Evolutionary conservation across 2,329 filamentous ascomycete species (phyloP).

Genomic region (Arthroderma sp.): DNA sequence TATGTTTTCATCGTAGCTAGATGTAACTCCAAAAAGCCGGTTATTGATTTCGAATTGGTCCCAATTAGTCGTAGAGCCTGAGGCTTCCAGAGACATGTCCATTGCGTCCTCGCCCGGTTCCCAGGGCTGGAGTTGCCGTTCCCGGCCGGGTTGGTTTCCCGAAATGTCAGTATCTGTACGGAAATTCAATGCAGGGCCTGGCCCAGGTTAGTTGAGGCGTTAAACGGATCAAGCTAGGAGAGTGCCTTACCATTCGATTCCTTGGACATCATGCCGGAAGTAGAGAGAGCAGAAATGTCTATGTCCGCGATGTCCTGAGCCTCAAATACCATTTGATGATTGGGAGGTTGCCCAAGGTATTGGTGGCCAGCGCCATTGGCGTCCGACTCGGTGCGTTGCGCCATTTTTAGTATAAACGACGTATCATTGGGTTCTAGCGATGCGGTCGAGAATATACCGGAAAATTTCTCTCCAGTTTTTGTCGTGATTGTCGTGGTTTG

Average conservation of each 20-base stretch:
- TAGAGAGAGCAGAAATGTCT: slow-evolving; percentile 39
- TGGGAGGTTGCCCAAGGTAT: slow-evolving; percentile 31
- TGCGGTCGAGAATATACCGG: slow-evolving; percentile 47
- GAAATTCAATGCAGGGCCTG: slow-evolving; percentile 58
- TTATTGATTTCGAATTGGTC: slow-evolving; percentile 92
- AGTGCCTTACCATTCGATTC: slow-evolving; percentile 43
- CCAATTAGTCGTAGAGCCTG: slow-evolving; percentile 47
- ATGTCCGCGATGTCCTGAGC: slow-evolving; percentile 48
- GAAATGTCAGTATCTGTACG: slow-evolving; percentile 84
- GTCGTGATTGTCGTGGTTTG: slow-evolving; percentile 42
- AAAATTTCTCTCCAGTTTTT: slow-evolving; percentile 48
- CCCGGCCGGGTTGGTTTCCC: slow-evolving; percentile 52
- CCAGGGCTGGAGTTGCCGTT: slow-evolving; percentile 72
- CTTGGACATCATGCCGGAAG: slow-evolving; percentile 38
- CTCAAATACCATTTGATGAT: slow-evolving; percentile 47
- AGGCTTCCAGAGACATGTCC: slow-evolving; percentile 59
- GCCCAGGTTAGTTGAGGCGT: background rate
- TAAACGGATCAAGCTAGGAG: background rate
- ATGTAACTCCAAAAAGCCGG: slow-evolving; percentile 71
- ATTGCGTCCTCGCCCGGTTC: slow-evolving; percentile 48
- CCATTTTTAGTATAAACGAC: slow-evolving; percentile 53
- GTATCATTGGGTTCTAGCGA: slow-evolving; percentile 39
- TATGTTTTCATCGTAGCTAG: slow-evolving; percentile 83
- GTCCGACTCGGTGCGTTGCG: slow-evolving; percentile 32
- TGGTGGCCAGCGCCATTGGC: slow-evolving; percentile 31